Evolutionary conservation across 2,329 filamentous ascomycete species (phyloP), one percentile per base, ranked within the genome.

Genomic region (Westerdykella aurantiaca): DNA sequence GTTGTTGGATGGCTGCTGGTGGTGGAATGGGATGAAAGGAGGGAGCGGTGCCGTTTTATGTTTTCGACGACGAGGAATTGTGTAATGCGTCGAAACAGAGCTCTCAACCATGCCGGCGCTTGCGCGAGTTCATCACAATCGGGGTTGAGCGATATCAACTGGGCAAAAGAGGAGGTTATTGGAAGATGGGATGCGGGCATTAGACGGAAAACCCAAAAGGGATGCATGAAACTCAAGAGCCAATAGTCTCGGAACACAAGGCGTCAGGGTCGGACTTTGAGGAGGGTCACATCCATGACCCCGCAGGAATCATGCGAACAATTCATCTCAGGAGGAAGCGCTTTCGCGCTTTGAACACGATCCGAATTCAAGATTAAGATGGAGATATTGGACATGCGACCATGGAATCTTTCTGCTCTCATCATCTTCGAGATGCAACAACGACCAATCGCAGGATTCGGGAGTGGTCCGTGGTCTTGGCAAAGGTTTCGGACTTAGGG

Each of bases 141-240:
- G 18, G 22, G 42, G 42, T 50, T 23, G 41, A 13, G 39, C 16
- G 31, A 11, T 35, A 18, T 2, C 17, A 21, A 16, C 39, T 50
- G 41, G 21, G 35, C 50, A 38, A 12, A 29, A 12, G 11, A 29
- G 11, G 25, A 29, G 25, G 21, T 48, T 41, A 58, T 56, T 57
- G 56, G 54, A 40, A 42, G 49, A 22, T 16, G 5, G 10, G 11
- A 13, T 29, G 31, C 13, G 18, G 37, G 55, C 56, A 59, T 59
- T 11, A 54, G 34, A 5, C 21, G 38, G 44, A 39, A 35, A 12
- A 34, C 53, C 49, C 1, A 31, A 53, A 57, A n/a, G 14, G 53
- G 52, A 41, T 40, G 45, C 47, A 35, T 60, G 57, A 60, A 60
- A 60, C 57, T 33, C 21, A 13, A 44, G 34, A 16, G 34, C 47